Evolutionary conservation across 129 eudicot species (phyloP).

Genomic region (Flaveria bidentis): DNA sequence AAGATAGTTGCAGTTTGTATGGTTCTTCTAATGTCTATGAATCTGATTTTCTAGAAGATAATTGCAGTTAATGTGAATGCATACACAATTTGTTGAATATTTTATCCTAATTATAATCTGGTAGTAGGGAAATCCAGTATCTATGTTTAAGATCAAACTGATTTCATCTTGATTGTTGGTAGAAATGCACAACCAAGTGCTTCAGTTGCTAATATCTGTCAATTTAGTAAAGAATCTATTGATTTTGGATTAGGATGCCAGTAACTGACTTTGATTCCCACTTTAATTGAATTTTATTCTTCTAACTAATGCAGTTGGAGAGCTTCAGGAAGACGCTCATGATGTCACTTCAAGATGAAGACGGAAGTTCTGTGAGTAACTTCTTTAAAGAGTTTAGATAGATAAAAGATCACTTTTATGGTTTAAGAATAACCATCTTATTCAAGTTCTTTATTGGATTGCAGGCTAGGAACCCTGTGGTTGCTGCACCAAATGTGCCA

Average conservation of each 20-base stretch:
- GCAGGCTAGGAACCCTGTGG: slow-evolving; percentile 47
- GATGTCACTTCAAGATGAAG: slow-evolving; percentile 93
- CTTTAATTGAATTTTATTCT: slow-evolving; percentile 1
- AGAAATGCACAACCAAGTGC: slow-evolving; percentile 6
- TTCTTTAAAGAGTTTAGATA: neutral
- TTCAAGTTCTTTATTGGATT: slow-evolving; percentile 4
- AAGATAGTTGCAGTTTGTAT: too few relatives aligned
- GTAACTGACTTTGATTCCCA: neutral
- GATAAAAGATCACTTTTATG: slow-evolving; percentile 1
- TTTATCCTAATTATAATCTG: neutral
- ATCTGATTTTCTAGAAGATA: neutral
- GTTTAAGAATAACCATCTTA: neutral
- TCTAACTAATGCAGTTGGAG: slow-evolving; percentile 69
- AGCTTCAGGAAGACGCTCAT: slow-evolving; percentile 86
- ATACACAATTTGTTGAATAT: neutral
- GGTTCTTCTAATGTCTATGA: neutral
- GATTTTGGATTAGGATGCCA: neutral
- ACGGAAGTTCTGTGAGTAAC: slow-evolving; percentile 67
- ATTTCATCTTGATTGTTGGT: neutral
- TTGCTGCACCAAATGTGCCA: slow-evolving; percentile 34
- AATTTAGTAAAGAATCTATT: neutral
- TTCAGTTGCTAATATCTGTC: slow-evolving; percentile 2
- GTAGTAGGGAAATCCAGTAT: neutral
- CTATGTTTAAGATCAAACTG: neutral
- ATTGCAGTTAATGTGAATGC: neutral